Percentiles rank a stretch among this genome's conserved stretches.
Conservation (phyloP, 2,329 filamentous ascomycete genomes). For the Penicillium sp. region DNA sequence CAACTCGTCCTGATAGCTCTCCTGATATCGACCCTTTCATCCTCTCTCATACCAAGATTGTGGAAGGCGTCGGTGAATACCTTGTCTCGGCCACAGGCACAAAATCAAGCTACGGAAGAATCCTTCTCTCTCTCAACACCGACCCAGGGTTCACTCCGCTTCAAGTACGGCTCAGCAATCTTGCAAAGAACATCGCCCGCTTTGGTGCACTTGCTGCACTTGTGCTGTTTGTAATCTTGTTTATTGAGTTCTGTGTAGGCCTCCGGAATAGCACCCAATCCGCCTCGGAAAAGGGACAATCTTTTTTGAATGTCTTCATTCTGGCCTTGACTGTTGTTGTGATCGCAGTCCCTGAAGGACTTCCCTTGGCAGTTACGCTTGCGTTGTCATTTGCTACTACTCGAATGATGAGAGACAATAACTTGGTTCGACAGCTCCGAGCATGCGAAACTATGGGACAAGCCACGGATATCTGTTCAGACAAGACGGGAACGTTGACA, state of each 20-base stretch:
- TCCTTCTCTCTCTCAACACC: constrained; percentile 67
- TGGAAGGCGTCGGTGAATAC: constrained; percentile 72
- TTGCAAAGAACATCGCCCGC: constrained; percentile 72
- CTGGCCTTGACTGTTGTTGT: constrained; percentile 72
- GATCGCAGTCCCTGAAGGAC: constrained; percentile 70
- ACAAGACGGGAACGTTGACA: constrained; percentile 71
- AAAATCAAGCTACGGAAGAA: constrained; percentile 68
- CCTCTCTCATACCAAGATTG: constrained; percentile 73
- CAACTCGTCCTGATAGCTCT: constrained; percentile 19
- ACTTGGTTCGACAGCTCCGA: constrained; percentile 69
- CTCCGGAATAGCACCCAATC: constrained; percentile 64
- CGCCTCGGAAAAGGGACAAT: constrained; percentile 43
- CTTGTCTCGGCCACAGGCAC: constrained; percentile 68
- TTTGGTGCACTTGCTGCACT: constrained; percentile 62
- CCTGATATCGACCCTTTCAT: constrained; percentile 63
- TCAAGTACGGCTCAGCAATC: constrained; percentile 69
- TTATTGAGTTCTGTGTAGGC: constrained; percentile 77
- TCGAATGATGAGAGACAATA: constrained; percentile 71
- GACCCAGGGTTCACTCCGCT: constrained; percentile 70
- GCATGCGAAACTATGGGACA: constrained; percentile 78
- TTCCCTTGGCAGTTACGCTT: constrained; percentile 70
- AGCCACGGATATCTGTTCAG: constrained; percentile 72
- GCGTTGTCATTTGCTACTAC: constrained; percentile 72
- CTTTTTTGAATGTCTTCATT: constrained; percentile 69
- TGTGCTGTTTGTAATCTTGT: constrained; percentile 75